phyloP scores from a whole-genome alignment of 208 protist species.

The Crithidia brevicula region DNA sequence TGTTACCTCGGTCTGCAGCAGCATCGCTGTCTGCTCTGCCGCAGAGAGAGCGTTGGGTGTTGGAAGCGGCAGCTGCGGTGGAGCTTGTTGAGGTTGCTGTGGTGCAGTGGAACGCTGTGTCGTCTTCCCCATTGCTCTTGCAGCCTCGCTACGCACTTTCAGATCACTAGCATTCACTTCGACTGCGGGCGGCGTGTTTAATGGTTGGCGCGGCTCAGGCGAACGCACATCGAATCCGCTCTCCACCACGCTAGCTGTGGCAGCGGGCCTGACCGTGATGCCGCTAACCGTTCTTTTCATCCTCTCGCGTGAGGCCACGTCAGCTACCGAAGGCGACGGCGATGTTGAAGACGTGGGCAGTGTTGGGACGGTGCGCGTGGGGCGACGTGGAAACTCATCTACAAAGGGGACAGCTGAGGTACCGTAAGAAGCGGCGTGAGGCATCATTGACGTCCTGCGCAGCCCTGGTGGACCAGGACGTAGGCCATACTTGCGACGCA shows the following conservation, averaged over 20 bases:
- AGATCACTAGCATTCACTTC: too few relatives aligned
- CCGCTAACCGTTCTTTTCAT: too few relatives aligned
- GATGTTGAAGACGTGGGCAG: background rate
- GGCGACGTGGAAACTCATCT: background rate
- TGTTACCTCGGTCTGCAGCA: background rate
- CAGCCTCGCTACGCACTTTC: too few relatives aligned
- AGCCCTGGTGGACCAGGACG: background rate
- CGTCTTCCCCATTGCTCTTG: too few relatives aligned
- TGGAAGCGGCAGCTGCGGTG: background rate
- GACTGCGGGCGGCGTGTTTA: background rate
- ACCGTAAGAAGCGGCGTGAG: background rate
- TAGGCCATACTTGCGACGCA: conserved; percentile 31
- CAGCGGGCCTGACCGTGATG: too few relatives aligned
- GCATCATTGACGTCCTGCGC: background rate
- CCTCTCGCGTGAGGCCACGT: too few relatives aligned
- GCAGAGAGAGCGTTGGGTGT: background rate
- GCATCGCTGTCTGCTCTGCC: background rate
- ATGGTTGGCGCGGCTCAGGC: background rate
- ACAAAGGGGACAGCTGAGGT: background rate
- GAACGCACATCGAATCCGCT: background rate
- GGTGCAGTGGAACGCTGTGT: too few relatives aligned
- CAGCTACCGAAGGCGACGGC: too few relatives aligned
- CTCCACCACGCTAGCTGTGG: too few relatives aligned
- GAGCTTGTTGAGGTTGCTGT: background rate
- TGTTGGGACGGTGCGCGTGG: background rate